Base-by-base conservation (phyloP, 805 yeast species). In the Yarrowia phangngaensis region DNA sequence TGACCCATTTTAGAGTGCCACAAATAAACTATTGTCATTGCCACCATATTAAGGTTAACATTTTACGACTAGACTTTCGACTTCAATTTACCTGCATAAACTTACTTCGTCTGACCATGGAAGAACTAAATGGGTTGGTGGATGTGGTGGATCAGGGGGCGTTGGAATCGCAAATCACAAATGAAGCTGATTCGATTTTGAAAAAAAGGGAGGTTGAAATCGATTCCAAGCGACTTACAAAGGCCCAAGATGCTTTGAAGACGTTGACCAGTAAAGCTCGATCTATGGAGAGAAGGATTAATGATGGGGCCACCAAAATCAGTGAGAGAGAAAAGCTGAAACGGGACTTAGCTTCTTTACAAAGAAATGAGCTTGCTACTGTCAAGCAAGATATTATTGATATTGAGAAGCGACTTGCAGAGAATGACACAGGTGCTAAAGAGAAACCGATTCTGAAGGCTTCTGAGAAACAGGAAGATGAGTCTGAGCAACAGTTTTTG, bases 91-190 rank as follows among this genome's bases (percentile, higher is more conserved):
- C n/a, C n/a, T n/a, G n/a, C n/a, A n/a, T n/a, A n/a, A n/a, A n/a
- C n/a, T n/a, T n/a, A n/a, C n/a, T 9, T 13, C 15, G 24, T 24
- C 43, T 36, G 31, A 8, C n/a, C 19, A 41, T 41, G 48, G 48
- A 55, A 13, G 58, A 62, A 1, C 58, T 73, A 24, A 60, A 63
- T 16, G 60, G 66, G 3, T 56, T 78, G 1, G 79, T 84, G 20
- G 70, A 70, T 57, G 68, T 86, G 3, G 79, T 87, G 52, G 88
- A 84, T 57, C 97, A 92, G 63, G 79, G 76, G 47, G 79, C 80
- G 7, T 64, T 90, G n/a, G 98, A 89, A 59, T 67, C 76, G 36
- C 70, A 75, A 51, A 80, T 90, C 24, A 86, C 87, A 13, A 69
- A 46, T 15, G 54, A 63, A 64, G 95, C 96, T 0, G 79, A 80